phyloP scores from a whole-genome alignment of 257 asterid species.

The Sherardia arvensis region DNA sequence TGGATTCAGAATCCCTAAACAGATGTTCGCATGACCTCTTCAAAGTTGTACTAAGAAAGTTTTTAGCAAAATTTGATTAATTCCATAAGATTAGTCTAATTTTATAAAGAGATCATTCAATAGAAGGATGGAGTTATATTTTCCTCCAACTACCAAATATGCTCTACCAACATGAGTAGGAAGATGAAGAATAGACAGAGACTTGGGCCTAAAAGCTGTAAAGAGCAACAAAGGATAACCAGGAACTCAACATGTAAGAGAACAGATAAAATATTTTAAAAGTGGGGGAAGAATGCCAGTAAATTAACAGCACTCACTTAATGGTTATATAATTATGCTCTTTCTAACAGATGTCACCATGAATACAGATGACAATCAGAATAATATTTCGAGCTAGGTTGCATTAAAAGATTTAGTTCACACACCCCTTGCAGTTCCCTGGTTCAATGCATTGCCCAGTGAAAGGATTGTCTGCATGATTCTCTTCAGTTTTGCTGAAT shows the following conservation, averaged over 20 bases:
- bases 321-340: background rate
- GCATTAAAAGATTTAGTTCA: conserved; percentile 9
- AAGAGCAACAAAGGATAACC: background rate
- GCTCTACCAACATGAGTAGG: background rate
- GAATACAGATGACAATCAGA: background rate
- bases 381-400: background rate
- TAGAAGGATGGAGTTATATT: background rate
- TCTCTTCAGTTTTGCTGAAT: conserved; percentile 76
- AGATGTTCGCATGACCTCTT: background rate
- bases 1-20: background rate
- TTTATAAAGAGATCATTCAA: background rate
- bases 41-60: background rate
- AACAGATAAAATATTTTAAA: background rate
- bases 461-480: conserved; percentile 95
- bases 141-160: background rate
- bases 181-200: background rate
- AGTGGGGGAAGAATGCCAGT: background rate
- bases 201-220: background rate
- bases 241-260: background rate
- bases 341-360: background rate
- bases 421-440: conserved; percentile 95
- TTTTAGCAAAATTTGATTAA: background rate
- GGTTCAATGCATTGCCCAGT: conserved; percentile 89
- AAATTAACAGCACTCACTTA: background rate
- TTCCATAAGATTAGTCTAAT: background rate